phyloP scores from a whole-genome alignment of 2,329 filamentous ascomycete species.

The Triangularia verruculosa region DNA sequence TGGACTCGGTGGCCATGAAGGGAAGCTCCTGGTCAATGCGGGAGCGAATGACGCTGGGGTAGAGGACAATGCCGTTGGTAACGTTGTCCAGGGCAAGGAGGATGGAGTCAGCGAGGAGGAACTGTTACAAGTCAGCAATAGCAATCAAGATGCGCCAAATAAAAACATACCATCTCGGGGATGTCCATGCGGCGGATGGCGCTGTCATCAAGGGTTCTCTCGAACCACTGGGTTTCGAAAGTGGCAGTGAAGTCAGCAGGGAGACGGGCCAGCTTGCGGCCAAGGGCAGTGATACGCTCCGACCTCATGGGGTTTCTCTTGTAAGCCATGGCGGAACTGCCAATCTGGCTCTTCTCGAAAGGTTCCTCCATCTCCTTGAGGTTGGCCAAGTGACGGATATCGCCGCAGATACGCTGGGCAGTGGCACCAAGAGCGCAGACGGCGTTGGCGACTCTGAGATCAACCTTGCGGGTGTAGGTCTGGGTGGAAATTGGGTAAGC shows the following conservation, averaged over 20 bases:
- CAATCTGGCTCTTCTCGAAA: conserved; percentile 77
- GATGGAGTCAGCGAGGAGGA: conserved; percentile 67
- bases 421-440: conserved; percentile 76
- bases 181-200: conserved; percentile 64
- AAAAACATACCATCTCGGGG: conserved; percentile 41
- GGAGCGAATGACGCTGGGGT: conserved; percentile 67
- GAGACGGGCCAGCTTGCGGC: conserved; percentile 35
- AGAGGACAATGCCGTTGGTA: conserved; percentile 66
- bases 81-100: conserved; percentile 67
- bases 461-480: conserved; percentile 53
- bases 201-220: conserved; percentile 62
- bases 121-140: conserved; percentile 39
- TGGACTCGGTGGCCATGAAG: conserved; percentile 60
- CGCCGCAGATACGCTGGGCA: conserved; percentile 68
- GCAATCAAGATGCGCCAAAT: not conserved
- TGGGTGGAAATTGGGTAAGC: conserved; percentile 67
- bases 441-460: conserved; percentile 77
- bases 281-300: conserved; percentile 45
- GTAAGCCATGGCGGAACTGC: conserved; percentile 37
- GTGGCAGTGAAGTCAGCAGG: conserved; percentile 58
- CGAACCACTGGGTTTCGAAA: conserved; percentile 57
- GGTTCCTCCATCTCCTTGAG: conserved; percentile 86
- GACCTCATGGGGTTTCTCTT: conserved; percentile 45
- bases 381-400: conserved; percentile 70
- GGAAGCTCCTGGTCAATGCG: conserved; percentile 74